These are phyloP conservation scores for Mortierella sp. DNA, from an alignment of 371 early-diverging fungal species.

Conservation along the genomic window DNA sequence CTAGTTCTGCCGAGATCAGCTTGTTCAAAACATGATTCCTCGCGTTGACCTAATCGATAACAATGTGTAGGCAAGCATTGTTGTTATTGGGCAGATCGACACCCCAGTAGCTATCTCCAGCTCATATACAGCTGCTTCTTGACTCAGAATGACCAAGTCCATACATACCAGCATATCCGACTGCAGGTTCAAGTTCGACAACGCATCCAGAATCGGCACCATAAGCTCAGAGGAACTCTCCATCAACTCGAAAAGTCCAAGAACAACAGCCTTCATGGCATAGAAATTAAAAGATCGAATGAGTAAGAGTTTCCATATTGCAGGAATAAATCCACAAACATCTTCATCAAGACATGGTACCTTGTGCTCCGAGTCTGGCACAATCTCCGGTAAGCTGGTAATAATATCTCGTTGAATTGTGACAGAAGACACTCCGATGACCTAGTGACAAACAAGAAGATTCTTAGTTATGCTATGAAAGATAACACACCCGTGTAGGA, in stretches of 20 bases:
- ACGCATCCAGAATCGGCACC: constrained; percentile 81
- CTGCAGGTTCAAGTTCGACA: constrained; percentile 78
- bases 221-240: constrained; percentile 71
- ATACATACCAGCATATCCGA: constrained; percentile 63
- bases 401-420: constrained; percentile 85
- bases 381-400: constrained; percentile 79
- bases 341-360: constrained; percentile 36
- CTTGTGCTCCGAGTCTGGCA: constrained; percentile 82
- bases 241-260: constrained; percentile 76
- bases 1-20: constrained; percentile 76
- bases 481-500: not conserved
- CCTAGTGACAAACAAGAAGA: constrained; percentile 40
- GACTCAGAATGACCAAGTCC: not conserved
- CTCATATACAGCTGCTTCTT: not conserved
- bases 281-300: not conserved
- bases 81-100: not conserved
- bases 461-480: not conserved
- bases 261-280: constrained; percentile 63
- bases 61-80: not conserved
- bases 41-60: constrained; percentile 59
- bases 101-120: no score
- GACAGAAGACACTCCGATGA: constrained; percentile 73
- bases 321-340: not conserved
- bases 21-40: constrained; percentile 70
- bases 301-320: not conserved